Evolutionary conservation across 2,329 filamentous ascomycete genomes (phyloP).

Genomic region (Graphilbum ipis-grandicollis): DNA sequence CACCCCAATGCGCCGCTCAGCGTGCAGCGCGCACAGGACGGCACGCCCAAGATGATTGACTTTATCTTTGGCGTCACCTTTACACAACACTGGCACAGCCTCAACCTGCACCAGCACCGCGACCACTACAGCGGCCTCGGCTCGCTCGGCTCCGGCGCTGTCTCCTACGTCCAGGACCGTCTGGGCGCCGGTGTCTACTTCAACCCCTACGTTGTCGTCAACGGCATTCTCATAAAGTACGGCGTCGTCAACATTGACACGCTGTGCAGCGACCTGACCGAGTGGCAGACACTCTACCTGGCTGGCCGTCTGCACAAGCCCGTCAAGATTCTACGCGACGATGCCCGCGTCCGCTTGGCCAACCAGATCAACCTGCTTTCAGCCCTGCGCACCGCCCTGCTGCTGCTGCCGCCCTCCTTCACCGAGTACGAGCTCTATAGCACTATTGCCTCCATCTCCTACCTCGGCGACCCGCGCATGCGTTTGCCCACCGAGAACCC

Average conservation of each 20-base stretch:
- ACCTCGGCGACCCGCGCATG: constrained; percentile 96
- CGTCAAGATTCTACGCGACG: constrained; percentile 91
- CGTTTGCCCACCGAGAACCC: constrained; percentile 76
- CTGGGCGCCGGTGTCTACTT: constrained; percentile 95
- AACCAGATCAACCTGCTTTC: constrained; percentile 94
- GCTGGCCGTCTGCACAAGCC: constrained; percentile 92
- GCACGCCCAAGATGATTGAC: constrained; percentile 90
- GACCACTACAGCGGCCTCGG: constrained; percentile 84
- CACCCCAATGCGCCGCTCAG: constrained; percentile 71
- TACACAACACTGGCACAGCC: constrained; percentile 89
- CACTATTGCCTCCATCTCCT: constrained; percentile 83
- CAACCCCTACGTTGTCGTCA: constrained; percentile 86
- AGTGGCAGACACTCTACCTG: constrained; percentile 93
- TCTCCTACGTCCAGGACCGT: constrained; percentile 70
- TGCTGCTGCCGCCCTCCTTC: constrained; percentile 71
- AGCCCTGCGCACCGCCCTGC: constrained; percentile 72
- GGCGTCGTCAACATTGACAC: constrained; percentile 91
- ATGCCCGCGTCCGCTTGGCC: constrained; percentile 77
- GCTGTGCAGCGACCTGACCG: constrained; percentile 65
- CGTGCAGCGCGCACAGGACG: constrained; percentile 70
- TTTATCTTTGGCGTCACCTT: constrained; percentile 94
- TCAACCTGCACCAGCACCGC: constrained; percentile 77
- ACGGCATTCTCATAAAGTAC: constrained; percentile 94
- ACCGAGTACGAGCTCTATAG: constrained; percentile 77
- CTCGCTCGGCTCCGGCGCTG: constrained; percentile 65